A percentile compares a stretch with the other conserved stretches of the same genome.
Evolutionary conservation across 2,329 filamentous ascomycete genomes (phyloP).

Genomic region (Botrytis squamosa): DNA sequence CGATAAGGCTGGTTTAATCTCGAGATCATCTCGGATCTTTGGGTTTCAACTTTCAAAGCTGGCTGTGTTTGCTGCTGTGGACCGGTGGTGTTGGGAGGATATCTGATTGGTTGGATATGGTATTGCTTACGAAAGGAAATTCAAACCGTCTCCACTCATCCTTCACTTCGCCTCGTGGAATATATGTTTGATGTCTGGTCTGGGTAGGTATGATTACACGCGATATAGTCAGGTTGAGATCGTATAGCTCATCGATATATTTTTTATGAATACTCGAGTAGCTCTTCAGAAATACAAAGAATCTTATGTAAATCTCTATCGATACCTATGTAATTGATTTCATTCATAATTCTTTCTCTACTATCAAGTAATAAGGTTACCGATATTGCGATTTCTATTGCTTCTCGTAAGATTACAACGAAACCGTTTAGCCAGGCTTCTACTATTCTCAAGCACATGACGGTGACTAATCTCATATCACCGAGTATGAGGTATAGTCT

Average conservation of each 20-base stretch:
- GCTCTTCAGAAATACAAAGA: neutral
- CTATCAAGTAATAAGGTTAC: neutral
- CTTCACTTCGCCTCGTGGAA: neutral
- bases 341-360: neutral
- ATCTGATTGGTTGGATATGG: neutral
- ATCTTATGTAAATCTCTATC: neutral
- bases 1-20: slow-evolving; percentile 2
- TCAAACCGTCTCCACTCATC: neutral
- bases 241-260: neutral
- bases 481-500: neutral
- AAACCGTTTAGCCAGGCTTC: neutral
- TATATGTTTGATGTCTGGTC: neutral
- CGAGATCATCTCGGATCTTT: neutral
- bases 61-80: neutral
- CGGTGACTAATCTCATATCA: neutral
- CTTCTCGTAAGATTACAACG: neutral
- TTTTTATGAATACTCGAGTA: neutral
- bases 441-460: neutral
- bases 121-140: neutral
- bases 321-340: neutral
- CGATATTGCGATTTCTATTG: neutral
- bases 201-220: neutral
- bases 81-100: no score
- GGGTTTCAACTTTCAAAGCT: neutral
- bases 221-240: neutral